Evolutionary conservation across 2,329 filamentous ascomycete genomes (phyloP).

Genomic region (Pseudocercospora vitis): DNA sequence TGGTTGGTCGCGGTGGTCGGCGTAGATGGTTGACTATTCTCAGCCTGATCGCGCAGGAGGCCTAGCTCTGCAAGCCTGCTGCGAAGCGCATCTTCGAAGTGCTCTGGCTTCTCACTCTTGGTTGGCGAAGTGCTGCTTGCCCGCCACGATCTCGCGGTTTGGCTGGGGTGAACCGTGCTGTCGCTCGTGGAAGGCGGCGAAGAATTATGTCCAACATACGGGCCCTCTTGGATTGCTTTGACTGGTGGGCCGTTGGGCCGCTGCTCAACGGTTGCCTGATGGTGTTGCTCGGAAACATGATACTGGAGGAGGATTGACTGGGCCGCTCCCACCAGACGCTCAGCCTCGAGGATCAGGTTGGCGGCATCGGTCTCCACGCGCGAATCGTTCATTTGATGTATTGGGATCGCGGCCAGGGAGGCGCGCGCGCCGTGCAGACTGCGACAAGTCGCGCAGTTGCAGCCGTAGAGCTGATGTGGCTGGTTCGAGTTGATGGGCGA

Average conservation of each 20-base stretch:
- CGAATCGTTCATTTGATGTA: slow-evolving; percentile 4
- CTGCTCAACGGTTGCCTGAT: not conserved
- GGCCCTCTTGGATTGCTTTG: too few relatives aligned
- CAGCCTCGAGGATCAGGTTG: slow-evolving; percentile 12
- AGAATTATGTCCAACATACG: too few relatives aligned
- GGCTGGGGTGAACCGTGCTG: not conserved
- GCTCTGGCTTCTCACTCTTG: slow-evolving; percentile 2
- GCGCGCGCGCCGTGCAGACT: slow-evolving; percentile 12
- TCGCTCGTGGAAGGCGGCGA: slow-evolving; percentile 3
- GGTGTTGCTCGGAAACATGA: slow-evolving; percentile 5
- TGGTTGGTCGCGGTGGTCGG: not conserved
- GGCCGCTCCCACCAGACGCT: slow-evolving; percentile 8
- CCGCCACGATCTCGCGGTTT: not conserved
- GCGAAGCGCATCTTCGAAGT: slow-evolving; percentile 13
- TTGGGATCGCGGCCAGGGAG: slow-evolving; percentile 5
- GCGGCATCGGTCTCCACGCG: slow-evolving; percentile 11
- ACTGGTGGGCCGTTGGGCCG: not conserved
- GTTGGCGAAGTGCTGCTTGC: not conserved
- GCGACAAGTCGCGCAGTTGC: slow-evolving; percentile 13
- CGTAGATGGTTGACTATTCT: slow-evolving; percentile 1
- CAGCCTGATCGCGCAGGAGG: slow-evolving; percentile 15
- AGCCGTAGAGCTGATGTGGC: slow-evolving; percentile 4
- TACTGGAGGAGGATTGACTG: slow-evolving; percentile 11
- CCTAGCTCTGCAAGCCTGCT: slow-evolving; percentile 18
- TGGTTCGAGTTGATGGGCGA: slow-evolving; percentile 7